Conservation (phyloP, 2,329 filamentous ascomycete species). For the Xylaria multiplex region DNA sequence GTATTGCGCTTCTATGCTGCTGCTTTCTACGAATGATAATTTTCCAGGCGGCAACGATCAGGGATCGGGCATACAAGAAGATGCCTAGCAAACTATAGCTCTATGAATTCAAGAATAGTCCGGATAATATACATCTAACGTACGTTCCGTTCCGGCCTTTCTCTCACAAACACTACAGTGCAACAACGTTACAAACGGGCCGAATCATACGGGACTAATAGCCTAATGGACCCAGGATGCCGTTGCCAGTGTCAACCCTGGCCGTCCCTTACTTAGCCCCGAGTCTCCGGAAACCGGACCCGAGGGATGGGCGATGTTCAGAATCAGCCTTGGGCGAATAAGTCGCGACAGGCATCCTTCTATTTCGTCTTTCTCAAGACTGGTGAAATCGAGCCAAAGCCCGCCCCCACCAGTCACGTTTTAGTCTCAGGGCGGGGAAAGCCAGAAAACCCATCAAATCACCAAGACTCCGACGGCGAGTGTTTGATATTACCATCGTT, state of each 20-base stretch:
- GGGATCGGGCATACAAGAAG: not conserved
- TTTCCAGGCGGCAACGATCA: not conserved
- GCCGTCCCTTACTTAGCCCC: not conserved
- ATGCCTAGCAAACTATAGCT: not conserved
- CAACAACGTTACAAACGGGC: conserved; percentile 1
- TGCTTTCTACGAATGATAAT: not conserved
- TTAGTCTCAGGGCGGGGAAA: not conserved
- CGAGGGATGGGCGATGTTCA: not conserved
- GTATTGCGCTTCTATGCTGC: not conserved
- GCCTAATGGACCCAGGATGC: not conserved
- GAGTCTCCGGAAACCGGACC: not conserved
- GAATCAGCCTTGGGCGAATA: not conserved
- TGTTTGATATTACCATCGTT: not conserved
- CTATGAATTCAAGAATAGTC: not conserved
- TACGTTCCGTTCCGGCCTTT: not conserved
- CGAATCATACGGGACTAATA: not conserved
- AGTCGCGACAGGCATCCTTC: not conserved
- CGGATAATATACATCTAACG: not conserved
- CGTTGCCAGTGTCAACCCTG: not conserved
- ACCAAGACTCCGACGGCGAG: not conserved
- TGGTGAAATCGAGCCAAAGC: not conserved
- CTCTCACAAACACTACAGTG: not conserved
- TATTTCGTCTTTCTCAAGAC: not conserved
- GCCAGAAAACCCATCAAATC: not conserved
- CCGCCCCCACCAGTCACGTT: not conserved